Base-by-base conservation (phyloP, 495 filamentous ascomycete species). In the Rhypophila decipiens region DNA sequence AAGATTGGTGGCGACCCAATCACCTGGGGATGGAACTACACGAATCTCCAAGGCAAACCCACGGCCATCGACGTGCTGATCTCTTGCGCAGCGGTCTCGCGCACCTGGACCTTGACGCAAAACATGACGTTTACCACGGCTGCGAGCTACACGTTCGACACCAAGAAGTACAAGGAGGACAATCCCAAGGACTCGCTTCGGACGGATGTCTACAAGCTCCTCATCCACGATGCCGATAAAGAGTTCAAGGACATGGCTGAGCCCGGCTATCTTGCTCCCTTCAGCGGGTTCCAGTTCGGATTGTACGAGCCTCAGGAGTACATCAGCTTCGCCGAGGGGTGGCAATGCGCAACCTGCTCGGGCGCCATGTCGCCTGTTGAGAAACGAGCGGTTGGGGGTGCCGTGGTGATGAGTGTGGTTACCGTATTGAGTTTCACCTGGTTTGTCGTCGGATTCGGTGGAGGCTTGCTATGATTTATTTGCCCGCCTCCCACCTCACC, bases 1-100 rank as follows among this genome's bases (percentile, higher is more conserved):
- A 91, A 91, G 66, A 85, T 97, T 60, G 87, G 27, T 31, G 36
- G 86, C 15, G 83, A 96, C 31, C 75, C 75, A 44, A 72, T 95
- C 13, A 96, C 89, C 1, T 91, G 91, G 65, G 83, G 70, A 0
- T 98, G 91, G 90, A 96, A 96, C 67, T 97, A 96, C 70, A 98
- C 93, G 2, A 88, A 85, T 37, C 71, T 98, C 33, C 77, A 77
- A 23, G 82, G 82, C 15, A 84, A 81, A 1, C 93, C 93, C 0
- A 81, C 79, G 2, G 83, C 79, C 24, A 68, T 98, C 55, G 86
- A 98, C 55, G 78, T 96, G 3, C 67, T 93, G 24, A 86, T 93
- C 10, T 83, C 80, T 20, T 94, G 87, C 79, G 81, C 79, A 31
- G 47, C 49, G 19, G 68, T 60, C 11, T 51, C 61, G 33, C 59